Conservation (phyloP, 352 stramenopile genomes). For the Pythium utonaiense region DNA sequence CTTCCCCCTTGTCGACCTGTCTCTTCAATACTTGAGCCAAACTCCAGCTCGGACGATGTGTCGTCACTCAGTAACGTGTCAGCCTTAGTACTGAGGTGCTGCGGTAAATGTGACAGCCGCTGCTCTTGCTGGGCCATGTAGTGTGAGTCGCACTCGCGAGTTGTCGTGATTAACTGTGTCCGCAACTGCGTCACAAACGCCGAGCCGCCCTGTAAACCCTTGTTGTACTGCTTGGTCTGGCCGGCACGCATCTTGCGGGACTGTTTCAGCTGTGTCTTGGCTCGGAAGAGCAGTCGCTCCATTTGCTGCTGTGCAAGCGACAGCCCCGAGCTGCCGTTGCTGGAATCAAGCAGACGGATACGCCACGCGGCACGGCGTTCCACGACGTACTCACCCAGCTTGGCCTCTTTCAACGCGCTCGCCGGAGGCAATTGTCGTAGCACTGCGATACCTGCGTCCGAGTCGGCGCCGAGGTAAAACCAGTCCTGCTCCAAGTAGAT, state of each 20-base stretch:
- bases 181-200: slow-evolving; percentile 53
- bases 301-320: slow-evolving; percentile 79
- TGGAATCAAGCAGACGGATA: slow-evolving; percentile 66
- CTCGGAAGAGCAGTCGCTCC: slow-evolving; percentile 64
- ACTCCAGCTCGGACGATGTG: neutral
- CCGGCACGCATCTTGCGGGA: slow-evolving; percentile 68
- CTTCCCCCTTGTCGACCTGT: neutral
- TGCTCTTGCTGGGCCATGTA: slow-evolving; percentile 40
- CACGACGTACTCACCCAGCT: slow-evolving; percentile 56
- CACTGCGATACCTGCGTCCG: slow-evolving; percentile 54
- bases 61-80: slow-evolving; percentile 3
- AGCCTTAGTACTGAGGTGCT: slow-evolving; percentile 42
- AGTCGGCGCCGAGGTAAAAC: slow-evolving; percentile 78
- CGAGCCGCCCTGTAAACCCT: slow-evolving; percentile 41
- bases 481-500: slow-evolving; percentile 82
- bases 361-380: slow-evolving; percentile 67
- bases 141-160: slow-evolving; percentile 39
- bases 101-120: slow-evolving; percentile 36
- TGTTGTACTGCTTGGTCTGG: slow-evolving; percentile 41
- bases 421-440: slow-evolving; percentile 51
- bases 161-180: slow-evolving; percentile 41
- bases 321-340: slow-evolving; percentile 53
- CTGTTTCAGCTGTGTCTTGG: slow-evolving; percentile 74
- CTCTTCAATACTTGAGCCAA: neutral
- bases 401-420: slow-evolving; percentile 4